phyloP scores from a whole-genome alignment of 1,284 basidiomycete species.

The Puccinia hordei region DNA sequence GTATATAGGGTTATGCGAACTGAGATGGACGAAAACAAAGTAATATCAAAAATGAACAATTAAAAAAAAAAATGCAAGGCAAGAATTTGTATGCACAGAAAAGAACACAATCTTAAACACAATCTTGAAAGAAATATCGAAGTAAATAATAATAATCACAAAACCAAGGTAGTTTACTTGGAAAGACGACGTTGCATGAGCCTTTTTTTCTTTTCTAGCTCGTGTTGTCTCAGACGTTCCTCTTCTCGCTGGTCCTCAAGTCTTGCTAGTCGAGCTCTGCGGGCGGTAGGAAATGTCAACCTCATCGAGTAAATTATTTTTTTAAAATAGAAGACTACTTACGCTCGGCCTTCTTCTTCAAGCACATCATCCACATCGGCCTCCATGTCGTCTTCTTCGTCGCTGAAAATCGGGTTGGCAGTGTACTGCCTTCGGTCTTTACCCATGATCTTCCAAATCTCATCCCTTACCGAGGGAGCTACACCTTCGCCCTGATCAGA shows the following conservation, averaged over 20 bases:
- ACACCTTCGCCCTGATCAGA: slow-evolving; percentile 30
- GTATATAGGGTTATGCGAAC: no score
- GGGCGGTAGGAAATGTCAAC: not conserved
- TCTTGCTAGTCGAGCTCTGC: slow-evolving; percentile 37
- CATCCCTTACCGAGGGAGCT: slow-evolving; percentile 27
- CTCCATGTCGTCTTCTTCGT: slow-evolving; percentile 49
- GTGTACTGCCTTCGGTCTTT: slow-evolving; percentile 42
- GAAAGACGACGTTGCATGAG: slow-evolving; percentile 22
- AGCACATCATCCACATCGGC: slow-evolving; percentile 31
- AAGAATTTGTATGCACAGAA: no score
- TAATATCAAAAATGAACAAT: no score
- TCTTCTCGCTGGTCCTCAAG: slow-evolving; percentile 47
- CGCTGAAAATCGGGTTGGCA: slow-evolving; percentile 24
- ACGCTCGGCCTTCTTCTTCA: slow-evolving; percentile 49
- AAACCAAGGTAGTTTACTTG: not conserved
- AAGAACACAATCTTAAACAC: no score
- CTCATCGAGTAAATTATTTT: not conserved
- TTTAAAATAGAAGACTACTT: not conserved
- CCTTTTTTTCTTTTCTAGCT: slow-evolving; percentile 45
- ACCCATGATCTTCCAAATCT: slow-evolving; percentile 51
- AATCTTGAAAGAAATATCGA: no score
- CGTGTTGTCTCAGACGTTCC: slow-evolving; percentile 36
- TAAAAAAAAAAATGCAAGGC: no score
- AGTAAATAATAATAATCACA: no score
- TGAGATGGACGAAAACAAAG: no score